A percentile compares a stretch with the other conserved stretches of the same genome.
These are phyloP conservation scores for Sordariomycetes sp. DNA, from an alignment of 2,329 filamentous ascomycete species.

Conservation along the genomic window DNA sequence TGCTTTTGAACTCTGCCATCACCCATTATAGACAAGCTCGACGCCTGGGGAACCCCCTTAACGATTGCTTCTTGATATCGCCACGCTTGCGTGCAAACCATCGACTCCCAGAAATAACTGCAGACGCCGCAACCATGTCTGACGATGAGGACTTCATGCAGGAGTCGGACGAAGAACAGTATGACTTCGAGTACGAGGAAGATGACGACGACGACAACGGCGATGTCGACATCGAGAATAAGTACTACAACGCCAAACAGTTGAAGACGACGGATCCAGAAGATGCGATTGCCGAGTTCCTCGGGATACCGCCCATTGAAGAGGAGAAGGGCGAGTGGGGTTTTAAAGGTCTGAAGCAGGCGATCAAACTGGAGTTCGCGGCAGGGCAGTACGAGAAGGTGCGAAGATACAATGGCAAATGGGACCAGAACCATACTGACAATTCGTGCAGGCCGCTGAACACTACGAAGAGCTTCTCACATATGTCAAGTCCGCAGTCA, in stretches of 20 bases:
- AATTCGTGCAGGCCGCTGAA: slow-evolving; percentile 60
- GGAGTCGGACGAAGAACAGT: slow-evolving; percentile 44
- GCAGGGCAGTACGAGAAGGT: slow-evolving; percentile 83
- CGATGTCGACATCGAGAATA: slow-evolving; percentile 96
- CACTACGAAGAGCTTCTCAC: slow-evolving; percentile 94
- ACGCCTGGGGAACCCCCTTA: no score
- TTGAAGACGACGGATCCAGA: slow-evolving; percentile 80
- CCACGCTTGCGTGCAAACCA: no score
- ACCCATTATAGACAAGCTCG: no score
- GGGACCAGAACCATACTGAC: neutral
- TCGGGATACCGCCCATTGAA: slow-evolving; percentile 78
- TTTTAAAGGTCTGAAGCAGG: slow-evolving; percentile 96
- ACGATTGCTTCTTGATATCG: no score
- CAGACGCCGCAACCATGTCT: slow-evolving; percentile 30
- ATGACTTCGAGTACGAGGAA: slow-evolving; percentile 96
- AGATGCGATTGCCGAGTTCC: slow-evolving; percentile 83
- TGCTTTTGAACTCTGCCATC: no score
- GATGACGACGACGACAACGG: slow-evolving; percentile 81
- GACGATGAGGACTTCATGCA: slow-evolving; percentile 43
- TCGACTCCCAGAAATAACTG: no score
- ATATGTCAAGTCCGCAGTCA: slow-evolving; percentile 94
- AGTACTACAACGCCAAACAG: slow-evolving; percentile 99
- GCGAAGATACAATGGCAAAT: neutral
- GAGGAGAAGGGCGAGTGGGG: slow-evolving; percentile 95
- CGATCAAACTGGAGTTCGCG: slow-evolving; percentile 94